A percentile compares a stretch with the other conserved stretches of the same genome.
phyloP scores from a whole-genome alignment of 306 rosid species.

The Castanea sativa region DNA sequence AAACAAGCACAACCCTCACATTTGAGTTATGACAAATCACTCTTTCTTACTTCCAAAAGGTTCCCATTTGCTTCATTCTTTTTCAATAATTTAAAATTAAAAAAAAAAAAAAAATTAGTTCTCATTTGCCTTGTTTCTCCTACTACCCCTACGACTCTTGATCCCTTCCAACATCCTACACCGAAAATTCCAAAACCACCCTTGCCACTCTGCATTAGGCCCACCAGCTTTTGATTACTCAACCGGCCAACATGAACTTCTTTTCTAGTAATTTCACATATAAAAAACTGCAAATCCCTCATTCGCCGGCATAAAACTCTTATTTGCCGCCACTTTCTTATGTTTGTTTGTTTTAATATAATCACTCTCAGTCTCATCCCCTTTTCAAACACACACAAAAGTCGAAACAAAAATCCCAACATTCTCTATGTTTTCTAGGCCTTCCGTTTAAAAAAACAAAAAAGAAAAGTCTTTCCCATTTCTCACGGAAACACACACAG shows the following conservation, averaged over 20 bases:
- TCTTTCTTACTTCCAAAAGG: too few species aligned
- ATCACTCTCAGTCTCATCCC: neutral
- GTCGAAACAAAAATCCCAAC: neutral
- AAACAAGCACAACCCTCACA: too few species aligned
- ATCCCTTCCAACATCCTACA: neutral
- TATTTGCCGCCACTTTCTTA: slow-evolving; percentile 35
- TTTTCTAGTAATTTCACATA: neutral
- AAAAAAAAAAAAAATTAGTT: too few species aligned
- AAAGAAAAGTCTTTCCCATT: too few species aligned
- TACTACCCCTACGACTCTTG: slow-evolving; percentile 11
- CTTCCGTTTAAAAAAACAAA: neutral
- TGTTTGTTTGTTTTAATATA: slow-evolving; percentile 7
- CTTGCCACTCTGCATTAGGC: too few species aligned
- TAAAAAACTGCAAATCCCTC: neutral
- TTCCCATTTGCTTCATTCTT: too few species aligned
- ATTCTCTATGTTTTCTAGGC: neutral
- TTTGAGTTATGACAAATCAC: too few species aligned
- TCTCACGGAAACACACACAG: too few species aligned
- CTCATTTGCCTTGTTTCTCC: too few species aligned
- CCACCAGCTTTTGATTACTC: neutral
- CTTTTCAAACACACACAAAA: neutral
- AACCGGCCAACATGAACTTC: slow-evolving; percentile 5
- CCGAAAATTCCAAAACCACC: too few species aligned
- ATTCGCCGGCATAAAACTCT: slow-evolving; percentile 37
- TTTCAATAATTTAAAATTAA: too few species aligned